phyloP scores from a whole-genome alignment of 148 eudicot genomes.

The Chenopodium quinoa region DNA sequence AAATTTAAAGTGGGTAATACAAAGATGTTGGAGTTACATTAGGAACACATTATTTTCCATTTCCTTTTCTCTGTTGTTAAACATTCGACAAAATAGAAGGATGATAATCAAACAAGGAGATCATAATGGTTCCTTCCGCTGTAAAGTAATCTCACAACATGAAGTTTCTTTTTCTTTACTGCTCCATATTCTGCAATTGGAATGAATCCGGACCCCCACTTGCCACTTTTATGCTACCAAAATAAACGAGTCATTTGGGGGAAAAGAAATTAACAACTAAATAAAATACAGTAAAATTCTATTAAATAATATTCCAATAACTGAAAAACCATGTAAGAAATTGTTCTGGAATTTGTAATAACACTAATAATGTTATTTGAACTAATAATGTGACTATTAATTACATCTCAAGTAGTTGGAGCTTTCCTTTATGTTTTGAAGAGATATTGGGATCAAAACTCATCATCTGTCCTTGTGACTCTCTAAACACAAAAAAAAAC shows the following conservation, averaged over 20 bases:
- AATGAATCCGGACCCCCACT: constrained; percentile 6
- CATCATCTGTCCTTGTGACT: too few species aligned
- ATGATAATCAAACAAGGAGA: constrained; percentile 5
- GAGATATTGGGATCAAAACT: too few species aligned
- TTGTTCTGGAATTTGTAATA: too few species aligned
- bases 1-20: too few species aligned
- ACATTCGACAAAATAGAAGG: background rate
- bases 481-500: too few species aligned
- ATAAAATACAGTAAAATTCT: too few species aligned
- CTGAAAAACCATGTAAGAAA: background rate
- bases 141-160: constrained; percentile 6
- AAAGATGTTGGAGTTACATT: too few species aligned
- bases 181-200: constrained; percentile 13
- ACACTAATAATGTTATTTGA: background rate
- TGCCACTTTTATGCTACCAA: constrained; percentile 9
- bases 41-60: too few species aligned
- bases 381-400: background rate
- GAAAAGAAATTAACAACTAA: too few species aligned
- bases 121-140: constrained; percentile 11
- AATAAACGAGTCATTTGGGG: background rate
- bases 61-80: too few species aligned
- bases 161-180: background rate
- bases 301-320: background rate
- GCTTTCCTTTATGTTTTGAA: too few species aligned
- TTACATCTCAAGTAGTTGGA: background rate